Conservation (phyloP, 176 grass and related monocot species). For the Avena sativa region DNA sequence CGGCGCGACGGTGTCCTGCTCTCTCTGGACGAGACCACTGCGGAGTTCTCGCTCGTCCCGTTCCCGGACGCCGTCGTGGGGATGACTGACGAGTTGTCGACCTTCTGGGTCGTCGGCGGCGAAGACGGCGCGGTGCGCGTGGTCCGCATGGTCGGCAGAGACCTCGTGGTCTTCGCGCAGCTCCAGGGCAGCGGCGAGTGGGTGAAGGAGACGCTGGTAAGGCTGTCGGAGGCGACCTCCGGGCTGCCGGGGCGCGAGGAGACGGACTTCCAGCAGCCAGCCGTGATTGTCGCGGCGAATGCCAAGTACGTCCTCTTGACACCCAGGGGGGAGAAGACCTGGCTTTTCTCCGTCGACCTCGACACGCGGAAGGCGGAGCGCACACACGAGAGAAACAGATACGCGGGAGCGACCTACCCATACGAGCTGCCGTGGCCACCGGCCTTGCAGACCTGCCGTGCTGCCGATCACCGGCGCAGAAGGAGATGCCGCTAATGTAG, state of each 20-base stretch:
- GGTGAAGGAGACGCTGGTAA: conserved; percentile 13
- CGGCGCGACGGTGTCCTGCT: conserved; percentile 24
- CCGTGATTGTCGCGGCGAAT: conserved; percentile 16
- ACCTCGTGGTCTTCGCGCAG: background rate
- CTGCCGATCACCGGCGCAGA: background rate
- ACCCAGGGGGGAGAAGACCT: conserved; percentile 17
- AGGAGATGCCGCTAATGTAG: background rate
- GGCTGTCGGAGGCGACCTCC: background rate
- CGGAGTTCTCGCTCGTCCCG: conserved; percentile 29
- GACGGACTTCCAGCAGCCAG: background rate
- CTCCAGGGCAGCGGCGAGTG: background rate
- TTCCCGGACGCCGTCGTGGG: conserved; percentile 12
- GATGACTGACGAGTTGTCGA: background rate
- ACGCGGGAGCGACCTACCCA: background rate
- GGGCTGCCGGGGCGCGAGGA: background rate
- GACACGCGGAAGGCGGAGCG: background rate
- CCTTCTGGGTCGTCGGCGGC: conserved; percentile 12
- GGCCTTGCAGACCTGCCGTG: background rate
- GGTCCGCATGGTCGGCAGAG: background rate
- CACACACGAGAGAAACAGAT: background rate
- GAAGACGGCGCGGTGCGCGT: conserved; percentile 15
- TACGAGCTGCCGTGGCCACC: conserved; percentile 33
- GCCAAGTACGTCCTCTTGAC: background rate
- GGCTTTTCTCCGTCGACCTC: conserved; percentile 43
- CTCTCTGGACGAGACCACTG: conserved; percentile 15